These are phyloP conservation scores for Ilyonectria mors-panacis DNA, from an alignment of 2,329 filamentous ascomycete genomes.

Conservation along the genomic window DNA sequence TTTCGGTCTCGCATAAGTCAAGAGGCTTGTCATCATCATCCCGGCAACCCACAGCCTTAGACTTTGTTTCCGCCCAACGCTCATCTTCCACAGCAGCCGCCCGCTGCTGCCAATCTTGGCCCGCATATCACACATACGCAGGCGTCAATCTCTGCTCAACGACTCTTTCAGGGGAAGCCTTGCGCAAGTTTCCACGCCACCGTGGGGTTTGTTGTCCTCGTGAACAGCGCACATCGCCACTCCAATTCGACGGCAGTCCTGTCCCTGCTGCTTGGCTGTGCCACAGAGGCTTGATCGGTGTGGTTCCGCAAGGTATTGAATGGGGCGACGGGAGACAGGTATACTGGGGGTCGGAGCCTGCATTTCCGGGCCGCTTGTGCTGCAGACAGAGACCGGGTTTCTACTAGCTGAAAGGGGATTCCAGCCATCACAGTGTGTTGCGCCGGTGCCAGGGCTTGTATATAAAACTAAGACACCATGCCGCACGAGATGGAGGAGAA, in stretches of 20 bases:
- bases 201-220: constrained; percentile 39
- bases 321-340: constrained; percentile 45
- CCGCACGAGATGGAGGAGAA: constrained; percentile 68
- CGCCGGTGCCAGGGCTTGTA: constrained; percentile 39
- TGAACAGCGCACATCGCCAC: constrained; percentile 34
- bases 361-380: constrained; percentile 52
- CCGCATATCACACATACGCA: constrained; percentile 34
- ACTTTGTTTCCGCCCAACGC: constrained; percentile 42
- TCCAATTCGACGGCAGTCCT: constrained; percentile 42
- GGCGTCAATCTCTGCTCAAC: constrained; percentile 33
- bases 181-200: constrained; percentile 41
- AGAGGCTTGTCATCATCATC: constrained; percentile 44
- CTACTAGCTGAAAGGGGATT: constrained; percentile 42
- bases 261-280: constrained; percentile 50
- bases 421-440: constrained; percentile 39
- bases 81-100: constrained; percentile 41
- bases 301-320: constrained; percentile 52
- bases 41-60: constrained; percentile 44
- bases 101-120: constrained; percentile 23
- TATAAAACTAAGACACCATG: constrained; percentile 71
- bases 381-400: constrained; percentile 35
- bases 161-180: constrained; percentile 33
- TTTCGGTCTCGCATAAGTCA: constrained; percentile 40
- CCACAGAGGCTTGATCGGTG: constrained; percentile 52
- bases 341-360: constrained; percentile 50